Base-by-base conservation (phyloP, 1,284 basidiomycete species). In the Prillingera fragicola region DNA sequence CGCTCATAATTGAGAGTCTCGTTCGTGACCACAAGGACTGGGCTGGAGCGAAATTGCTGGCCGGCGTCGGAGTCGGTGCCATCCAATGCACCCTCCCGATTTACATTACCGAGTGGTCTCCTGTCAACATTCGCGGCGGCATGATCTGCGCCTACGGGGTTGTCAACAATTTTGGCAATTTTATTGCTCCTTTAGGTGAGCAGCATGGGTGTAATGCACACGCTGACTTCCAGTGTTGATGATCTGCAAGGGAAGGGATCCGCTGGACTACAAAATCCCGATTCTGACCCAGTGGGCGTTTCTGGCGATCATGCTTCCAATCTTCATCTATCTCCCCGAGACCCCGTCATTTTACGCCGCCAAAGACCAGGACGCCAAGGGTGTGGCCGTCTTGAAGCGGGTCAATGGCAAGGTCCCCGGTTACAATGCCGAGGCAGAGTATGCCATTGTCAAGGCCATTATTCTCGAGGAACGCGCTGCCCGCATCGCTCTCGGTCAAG, bases 281-380 rank as follows among this genome's bases (percentile, higher is more conserved):
- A 43, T 58, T 21, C 50, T 47, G 32, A 38, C 50, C 14, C 41
- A 55, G 23, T 56, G 51, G 50, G 51, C 37, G 6, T 41, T 50
- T 31, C 22, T 45, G 14, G 55, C 46, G 10, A 33, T 59, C 40
- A 54, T 57, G 40, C 33, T 56, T n/a, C 21, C 41, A 36, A 38
- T 34, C 33, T 52, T 26, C 35, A 22, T 52, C 9, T 60, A 38
- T 14, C 45, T 60, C 6, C 57, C 57, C n/a, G 57, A 59, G 47
- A 53, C 55, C 3, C 33, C 45, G 3, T 46, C 41, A 10, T 62
- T 48, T 43, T 56, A 25, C 31, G 56, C 58, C 5, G 38, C 50
- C n/a, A 29, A 38, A 29, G 58, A 43, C 29, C 18, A 43, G 17
- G 50, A 54, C 23, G 58, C 59, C 4, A n/a, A 29, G 22, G 60